These are phyloP conservation scores for Cercospora janseana DNA, from an alignment of 2,329 filamentous ascomycete species.

Conservation along the genomic window DNA sequence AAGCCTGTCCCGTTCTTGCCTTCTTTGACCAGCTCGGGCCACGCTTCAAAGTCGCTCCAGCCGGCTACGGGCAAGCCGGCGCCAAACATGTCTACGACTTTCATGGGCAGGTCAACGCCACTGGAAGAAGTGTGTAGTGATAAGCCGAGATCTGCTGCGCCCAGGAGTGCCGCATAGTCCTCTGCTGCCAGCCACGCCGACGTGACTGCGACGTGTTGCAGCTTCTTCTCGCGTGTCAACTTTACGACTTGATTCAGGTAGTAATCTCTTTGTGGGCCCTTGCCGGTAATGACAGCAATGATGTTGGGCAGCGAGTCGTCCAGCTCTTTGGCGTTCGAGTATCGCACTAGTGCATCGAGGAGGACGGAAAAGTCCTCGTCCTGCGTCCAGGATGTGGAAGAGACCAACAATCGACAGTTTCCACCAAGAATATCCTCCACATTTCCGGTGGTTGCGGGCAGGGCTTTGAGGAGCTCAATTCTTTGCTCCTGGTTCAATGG, in stretches of 20 bases:
- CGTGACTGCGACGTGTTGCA: constrained; percentile 68
- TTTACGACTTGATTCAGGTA: constrained; percentile 67
- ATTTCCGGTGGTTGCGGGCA: constrained; percentile 63
- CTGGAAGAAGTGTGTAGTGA: constrained; percentile 91
- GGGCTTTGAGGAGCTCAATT: constrained; percentile 59
- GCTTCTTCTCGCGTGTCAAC: constrained; percentile 60
- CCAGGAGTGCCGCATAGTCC: constrained; percentile 82
- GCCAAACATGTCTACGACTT: constrained; percentile 98
- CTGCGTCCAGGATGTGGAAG: constrained; percentile 94
- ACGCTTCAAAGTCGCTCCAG: constrained; percentile 82
- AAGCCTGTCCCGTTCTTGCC: constrained; percentile 86
- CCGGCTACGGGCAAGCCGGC: constrained; percentile 86
- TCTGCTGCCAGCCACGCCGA: constrained; percentile 82
- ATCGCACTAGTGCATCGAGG: constrained; percentile 74
- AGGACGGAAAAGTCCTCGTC: constrained; percentile 93
- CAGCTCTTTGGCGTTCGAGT: constrained; percentile 52
- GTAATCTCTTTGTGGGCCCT: constrained; percentile 76
- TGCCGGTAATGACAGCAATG: constrained; percentile 90
- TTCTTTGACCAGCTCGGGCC: constrained; percentile 85
- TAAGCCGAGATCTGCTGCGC: constrained; percentile 82
- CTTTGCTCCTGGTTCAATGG: constrained; percentile 59
- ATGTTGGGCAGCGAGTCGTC: constrained; percentile 59
- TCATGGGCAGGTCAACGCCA: constrained; percentile 96
- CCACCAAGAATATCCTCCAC: constrained; percentile 47
- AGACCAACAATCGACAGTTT: constrained; percentile 70